Evolutionary conservation across 495 filamentous ascomycete species (phyloP), one percentile per base, ranked within the genome.

Genomic region (Neurospora tetrasperma): DNA sequence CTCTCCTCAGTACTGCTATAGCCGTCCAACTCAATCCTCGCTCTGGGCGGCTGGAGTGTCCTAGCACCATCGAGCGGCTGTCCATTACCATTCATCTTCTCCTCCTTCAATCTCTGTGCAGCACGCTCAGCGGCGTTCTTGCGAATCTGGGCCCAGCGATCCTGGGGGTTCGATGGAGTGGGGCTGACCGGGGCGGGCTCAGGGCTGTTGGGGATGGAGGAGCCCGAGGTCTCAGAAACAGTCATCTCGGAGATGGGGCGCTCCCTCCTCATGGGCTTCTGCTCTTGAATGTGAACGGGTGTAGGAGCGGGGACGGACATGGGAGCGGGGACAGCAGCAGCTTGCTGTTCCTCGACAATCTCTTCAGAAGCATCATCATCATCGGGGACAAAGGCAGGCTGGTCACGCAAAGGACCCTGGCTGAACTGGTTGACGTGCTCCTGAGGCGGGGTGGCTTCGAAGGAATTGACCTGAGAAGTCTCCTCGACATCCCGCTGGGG

Each of bases 1-100:
- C 94, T 97, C 85, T 99, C 96, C 87, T 99, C 96, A 23, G 92
- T 94, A 79, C 92, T 97, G 23, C 92, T 96, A 73, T 97, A 93
- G 77, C 97, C 94, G 72, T 94, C 86, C 20, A 79, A 82, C 70
- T 85, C 90, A 4, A 88, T 35, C 54, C 54, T 66, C 88, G 69
- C 86, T 86, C 74, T 83, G 82, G 76, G 84, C 86, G 73, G 86
- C 80, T 66, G 54, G 4, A 66, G 54, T 3, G 12, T 66, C 54
- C 23, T 66, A 4, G 54, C 54, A 16, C 54, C 54, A 66, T 18
- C 80, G 85, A 66, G 85, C 84, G 69, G 82, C 81, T 66, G 54
- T 1, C 54, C 54, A 38, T 66, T 66, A 14, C 27, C 54, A 9
- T 66, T 66, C 23, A 4, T 18, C 78, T 84, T 86, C 71, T 89